Conservation (phyloP, 1,139 yeast genomes). For the Blastobotrys apis region DNA sequence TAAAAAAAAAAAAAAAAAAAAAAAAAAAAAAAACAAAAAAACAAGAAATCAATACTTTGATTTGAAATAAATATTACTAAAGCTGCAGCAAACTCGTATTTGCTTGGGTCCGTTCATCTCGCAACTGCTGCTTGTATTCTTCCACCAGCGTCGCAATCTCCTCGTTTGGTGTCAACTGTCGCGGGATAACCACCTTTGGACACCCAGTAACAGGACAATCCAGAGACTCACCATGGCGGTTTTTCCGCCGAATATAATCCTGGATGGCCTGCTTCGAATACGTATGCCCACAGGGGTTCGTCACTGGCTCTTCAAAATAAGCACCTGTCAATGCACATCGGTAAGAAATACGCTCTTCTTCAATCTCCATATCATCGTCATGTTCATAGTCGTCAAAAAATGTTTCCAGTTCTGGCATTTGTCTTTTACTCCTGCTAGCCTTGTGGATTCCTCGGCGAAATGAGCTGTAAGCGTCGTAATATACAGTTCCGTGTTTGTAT, state of each 20-base stretch:
- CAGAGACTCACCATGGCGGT: neutral
- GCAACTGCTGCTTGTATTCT: neutral
- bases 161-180: neutral
- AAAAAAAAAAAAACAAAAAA: neutral
- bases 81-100: conserved; percentile 8
- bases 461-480: conserved; percentile 26
- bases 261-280: conserved; percentile 25
- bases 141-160: conserved; percentile 2
- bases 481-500: neutral
- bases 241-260: conserved; percentile 1
- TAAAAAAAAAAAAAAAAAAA: no score
- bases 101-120: conserved; percentile 2
- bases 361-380: conserved; percentile 29
- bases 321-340: conserved; percentile 30
- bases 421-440: conserved; percentile 22
- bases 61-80: no score
- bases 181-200: neutral
- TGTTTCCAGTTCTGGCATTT: conserved; percentile 23
- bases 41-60: no score
- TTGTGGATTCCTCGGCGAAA: conserved; percentile 23
- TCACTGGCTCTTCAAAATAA: conserved; percentile 28
- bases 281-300: conserved; percentile 28
- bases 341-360: conserved; percentile 25
- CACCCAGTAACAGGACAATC: conserved; percentile 11
- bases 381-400: conserved; percentile 24